phyloP scores from a whole-genome alignment of 257 asterid genomes.

The Mitragyna speciosa region DNA sequence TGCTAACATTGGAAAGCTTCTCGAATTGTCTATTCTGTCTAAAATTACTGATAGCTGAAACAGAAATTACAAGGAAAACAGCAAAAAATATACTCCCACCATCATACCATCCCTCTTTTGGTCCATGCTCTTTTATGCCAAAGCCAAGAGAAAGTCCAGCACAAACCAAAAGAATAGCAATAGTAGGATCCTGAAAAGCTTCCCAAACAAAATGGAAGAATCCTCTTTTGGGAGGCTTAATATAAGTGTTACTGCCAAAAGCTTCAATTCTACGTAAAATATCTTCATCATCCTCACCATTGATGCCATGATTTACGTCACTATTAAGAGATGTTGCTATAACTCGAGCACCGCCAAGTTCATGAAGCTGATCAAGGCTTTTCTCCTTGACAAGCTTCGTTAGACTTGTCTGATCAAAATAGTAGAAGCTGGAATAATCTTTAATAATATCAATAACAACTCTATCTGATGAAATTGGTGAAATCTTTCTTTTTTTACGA shows the following conservation, averaged over 20 bases:
- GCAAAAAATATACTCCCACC: constrained; percentile 45
- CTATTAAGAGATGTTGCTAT: constrained; percentile 29
- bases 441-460: too few species aligned
- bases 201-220: constrained; percentile 32
- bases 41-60: constrained; percentile 37
- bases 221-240: constrained; percentile 22
- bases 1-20: constrained; percentile 32
- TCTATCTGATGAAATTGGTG: neutral
- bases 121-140: constrained; percentile 41
- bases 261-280: constrained; percentile 26
- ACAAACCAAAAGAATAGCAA: constrained; percentile 32
- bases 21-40: constrained; percentile 37
- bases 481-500: neutral
- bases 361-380: constrained; percentile 19
- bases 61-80: constrained; percentile 34
- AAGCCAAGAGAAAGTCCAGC: constrained; percentile 42
- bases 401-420: too few species aligned
- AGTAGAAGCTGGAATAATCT: constrained; percentile 6
- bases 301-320: constrained; percentile 27
- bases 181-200: constrained; percentile 36
- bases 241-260: constrained; percentile 39
- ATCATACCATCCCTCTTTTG: constrained; percentile 41
- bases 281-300: constrained; percentile 24
- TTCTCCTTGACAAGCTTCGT: constrained; percentile 33
- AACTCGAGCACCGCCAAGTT: constrained; percentile 36